Evolutionary conservation across 1,139 yeast species (phyloP), one percentile per base, ranked within the genome.

Genomic region (Barnettozyma hawaiiensis): DNA sequence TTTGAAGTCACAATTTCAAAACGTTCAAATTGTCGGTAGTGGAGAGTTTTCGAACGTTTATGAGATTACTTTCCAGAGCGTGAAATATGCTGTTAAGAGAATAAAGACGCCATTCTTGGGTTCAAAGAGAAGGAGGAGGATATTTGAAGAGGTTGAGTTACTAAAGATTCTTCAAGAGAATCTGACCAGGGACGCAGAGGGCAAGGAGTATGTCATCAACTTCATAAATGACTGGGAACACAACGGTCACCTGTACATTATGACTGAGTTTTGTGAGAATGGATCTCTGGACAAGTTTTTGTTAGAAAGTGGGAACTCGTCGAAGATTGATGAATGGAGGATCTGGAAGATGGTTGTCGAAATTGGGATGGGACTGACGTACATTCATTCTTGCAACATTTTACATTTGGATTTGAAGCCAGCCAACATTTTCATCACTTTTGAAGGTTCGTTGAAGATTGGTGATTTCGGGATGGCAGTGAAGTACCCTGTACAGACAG

Each of bases 271-370:
- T 60, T 92, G 97, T 65, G 99, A 92, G 59, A 90, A 92, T 58
- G 98, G 98, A 1, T 85, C 92, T 21, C 66, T 92, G 40, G 95
- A 81, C 58, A 76, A 78, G 44, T 92, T 92, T 59, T 64, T 92
- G 40, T 75, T 81, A 34, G 95, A 86, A 51, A 81, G 82, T 59
- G 94, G 94, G 45, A 81, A 84, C 49, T 70, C 85, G n/a, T 68
- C 81, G 7, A 73, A 76, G 47, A 66, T 83, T 37, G 99, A 92
- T 61, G 98, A 92, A 61, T 92, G 96, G 81, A 75, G 99, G 52
- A 90, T 90, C 34, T 92, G 99, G 99, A 92, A 92, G 65, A 90
- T 94, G 33, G 67, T 90, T 50, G 82, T 84, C 42, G 97, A 92
- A 60, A 70, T 89, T 14, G 64, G 86, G 35, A 73, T 73, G 55